Evolutionary conservation across 345 rosid genomes (phyloP).

Genomic region (Aegle marmelos): DNA sequence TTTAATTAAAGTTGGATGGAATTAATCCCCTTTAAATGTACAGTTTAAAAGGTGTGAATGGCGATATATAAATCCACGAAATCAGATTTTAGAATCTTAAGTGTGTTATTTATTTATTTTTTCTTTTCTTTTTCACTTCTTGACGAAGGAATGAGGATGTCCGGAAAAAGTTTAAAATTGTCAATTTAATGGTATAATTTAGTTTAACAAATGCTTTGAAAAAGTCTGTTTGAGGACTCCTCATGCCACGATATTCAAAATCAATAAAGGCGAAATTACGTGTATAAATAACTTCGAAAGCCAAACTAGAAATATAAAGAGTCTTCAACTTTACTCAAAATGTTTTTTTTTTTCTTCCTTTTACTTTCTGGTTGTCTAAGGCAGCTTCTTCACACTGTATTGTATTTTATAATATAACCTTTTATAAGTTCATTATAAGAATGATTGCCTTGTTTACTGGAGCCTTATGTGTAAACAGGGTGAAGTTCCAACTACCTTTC

Average conservation of each 20-base stretch:
- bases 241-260: not conserved
- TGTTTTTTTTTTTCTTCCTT: not conserved
- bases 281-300: not conserved
- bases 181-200: not conserved
- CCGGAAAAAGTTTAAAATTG: not conserved
- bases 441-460: not conserved
- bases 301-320: not conserved
- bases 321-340: slow-evolving; percentile 1
- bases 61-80: not conserved
- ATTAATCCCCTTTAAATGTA: too few relatives aligned
- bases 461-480: not conserved
- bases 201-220: not conserved
- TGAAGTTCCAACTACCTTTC: not conserved
- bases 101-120: not conserved
- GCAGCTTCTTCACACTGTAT: not conserved
- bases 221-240: not conserved
- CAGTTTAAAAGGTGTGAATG: too few relatives aligned
- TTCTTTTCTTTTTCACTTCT: too few relatives aligned
- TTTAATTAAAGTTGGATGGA: too few relatives aligned
- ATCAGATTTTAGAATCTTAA: not conserved
- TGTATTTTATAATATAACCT: not conserved
- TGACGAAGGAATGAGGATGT: not conserved
- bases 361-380: not conserved
- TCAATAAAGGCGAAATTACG: not conserved
- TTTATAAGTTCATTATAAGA: not conserved